A percentile compares a stretch with the other conserved stretches of the same genome.
phyloP scores from a whole-genome alignment of 805 yeast genomes.

The Ogataea parapolymorpha region DNA sequence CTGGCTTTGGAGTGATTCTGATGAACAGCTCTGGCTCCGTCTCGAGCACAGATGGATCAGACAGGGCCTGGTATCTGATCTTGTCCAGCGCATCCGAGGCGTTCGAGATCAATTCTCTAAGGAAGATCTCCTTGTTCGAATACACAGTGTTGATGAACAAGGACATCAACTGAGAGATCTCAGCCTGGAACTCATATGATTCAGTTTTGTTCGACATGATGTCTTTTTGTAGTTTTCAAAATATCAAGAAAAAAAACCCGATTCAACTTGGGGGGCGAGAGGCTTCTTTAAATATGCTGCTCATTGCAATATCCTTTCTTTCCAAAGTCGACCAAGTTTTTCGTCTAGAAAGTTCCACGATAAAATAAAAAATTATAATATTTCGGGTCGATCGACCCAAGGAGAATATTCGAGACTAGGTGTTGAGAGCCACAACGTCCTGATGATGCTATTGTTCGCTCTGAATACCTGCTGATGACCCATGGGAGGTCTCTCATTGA shows the following conservation, averaged over 20 bases:
- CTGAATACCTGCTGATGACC: no score
- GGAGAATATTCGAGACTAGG: slow-evolving; percentile 8
- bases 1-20: slow-evolving; percentile 96
- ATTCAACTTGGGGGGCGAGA: slow-evolving; percentile 1
- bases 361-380: not conserved
- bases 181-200: slow-evolving; percentile 98
- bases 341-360: slow-evolving; percentile 19
- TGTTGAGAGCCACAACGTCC: no score
- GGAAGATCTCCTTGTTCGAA: slow-evolving; percentile 98
- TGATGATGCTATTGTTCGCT: no score
- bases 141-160: slow-evolving; percentile 99
- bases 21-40: slow-evolving; percentile 95
- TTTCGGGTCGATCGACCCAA: slow-evolving; percentile 10
- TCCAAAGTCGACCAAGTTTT: slow-evolving; percentile 13
- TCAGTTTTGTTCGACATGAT: slow-evolving; percentile 46
- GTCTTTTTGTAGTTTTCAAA: slow-evolving; percentile 7
- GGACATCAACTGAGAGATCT: slow-evolving; percentile 99
- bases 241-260: slow-evolving; percentile 6
- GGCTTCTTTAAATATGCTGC: slow-evolving; percentile 6
- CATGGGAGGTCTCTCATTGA: no score
- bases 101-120: slow-evolving; percentile 97
- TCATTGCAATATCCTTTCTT: slow-evolving; percentile 4
- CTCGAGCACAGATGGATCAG: slow-evolving; percentile 89
- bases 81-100: slow-evolving; percentile 99
- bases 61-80: slow-evolving; percentile 93